These are phyloP conservation scores for Monosporascus sp. DNA, from an alignment of 2,329 filamentous ascomycete genomes.

Conservation along the genomic window DNA sequence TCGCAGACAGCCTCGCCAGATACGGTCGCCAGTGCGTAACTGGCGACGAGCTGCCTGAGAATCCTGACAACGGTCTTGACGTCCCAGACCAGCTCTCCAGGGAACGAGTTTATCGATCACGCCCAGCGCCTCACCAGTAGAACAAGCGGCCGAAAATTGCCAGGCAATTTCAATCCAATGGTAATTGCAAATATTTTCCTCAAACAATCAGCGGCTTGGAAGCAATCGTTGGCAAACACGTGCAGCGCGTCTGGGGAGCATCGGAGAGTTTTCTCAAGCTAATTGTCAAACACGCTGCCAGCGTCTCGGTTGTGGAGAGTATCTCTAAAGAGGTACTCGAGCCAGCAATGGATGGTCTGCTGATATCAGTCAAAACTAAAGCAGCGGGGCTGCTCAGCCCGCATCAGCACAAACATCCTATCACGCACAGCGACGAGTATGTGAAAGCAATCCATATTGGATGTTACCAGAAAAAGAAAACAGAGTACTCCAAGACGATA, in stretches of 20 bases:
- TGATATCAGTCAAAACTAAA: slow-evolving; percentile 33
- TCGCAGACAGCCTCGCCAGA: slow-evolving; percentile 37
- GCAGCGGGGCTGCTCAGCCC: slow-evolving; percentile 40
- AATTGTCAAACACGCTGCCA: slow-evolving; percentile 38
- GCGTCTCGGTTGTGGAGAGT: slow-evolving; percentile 32
- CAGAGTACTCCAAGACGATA: slow-evolving; percentile 13
- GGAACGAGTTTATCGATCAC: slow-evolving; percentile 34
- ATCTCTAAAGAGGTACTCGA: slow-evolving; percentile 34
- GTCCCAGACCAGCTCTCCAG: slow-evolving; percentile 16
- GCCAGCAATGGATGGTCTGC: slow-evolving; percentile 33
- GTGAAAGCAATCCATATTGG: slow-evolving; percentile 28
- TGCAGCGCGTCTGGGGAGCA: slow-evolving; percentile 42
- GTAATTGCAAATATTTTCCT: slow-evolving; percentile 56
- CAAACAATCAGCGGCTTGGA: slow-evolving; percentile 55
- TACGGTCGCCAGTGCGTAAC: slow-evolving; percentile 35
- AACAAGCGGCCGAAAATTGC: slow-evolving; percentile 51
- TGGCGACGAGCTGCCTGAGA: slow-evolving; percentile 8
- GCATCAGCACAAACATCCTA: slow-evolving; percentile 41
- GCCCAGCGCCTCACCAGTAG: slow-evolving; percentile 34
- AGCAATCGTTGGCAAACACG: slow-evolving; percentile 39
- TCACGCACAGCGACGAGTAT: slow-evolving; percentile 51
- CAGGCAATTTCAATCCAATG: slow-evolving; percentile 56
- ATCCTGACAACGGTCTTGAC: not conserved
- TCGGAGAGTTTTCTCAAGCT: slow-evolving; percentile 39
- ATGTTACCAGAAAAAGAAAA: slow-evolving; percentile 9